A percentile compares a stretch with the other conserved stretches of the same genome.
Conservation (phyloP, 768 basidiomycete species). For the Tylopilus rubrobrunneus region DNA sequence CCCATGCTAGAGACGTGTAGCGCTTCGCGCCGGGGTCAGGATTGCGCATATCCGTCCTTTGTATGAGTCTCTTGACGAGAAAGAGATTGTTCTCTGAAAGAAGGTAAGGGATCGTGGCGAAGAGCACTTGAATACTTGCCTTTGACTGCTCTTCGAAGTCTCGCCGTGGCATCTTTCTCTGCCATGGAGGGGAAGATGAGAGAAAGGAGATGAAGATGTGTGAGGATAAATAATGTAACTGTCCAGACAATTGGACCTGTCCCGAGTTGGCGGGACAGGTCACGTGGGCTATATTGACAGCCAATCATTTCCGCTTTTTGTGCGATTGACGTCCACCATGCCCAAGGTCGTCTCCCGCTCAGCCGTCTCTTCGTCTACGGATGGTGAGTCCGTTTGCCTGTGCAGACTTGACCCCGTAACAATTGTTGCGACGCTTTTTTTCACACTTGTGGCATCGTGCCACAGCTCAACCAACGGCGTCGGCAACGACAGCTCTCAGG, state of each 20-base stretch:
- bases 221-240: conserved; percentile 17
- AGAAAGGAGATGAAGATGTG: conserved; percentile 16
- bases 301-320: not conserved
- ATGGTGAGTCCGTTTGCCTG: conserved; percentile 48
- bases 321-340: conserved; percentile 42
- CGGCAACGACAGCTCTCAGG: conserved; percentile 70
- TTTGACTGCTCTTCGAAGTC: conserved; percentile 78
- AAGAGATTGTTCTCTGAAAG: conserved; percentile 88
- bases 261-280: conserved; percentile 11
- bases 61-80: conserved; percentile 83
- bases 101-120: conserved; percentile 13
- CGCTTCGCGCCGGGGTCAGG: conserved; percentile 72
- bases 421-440: not conserved
- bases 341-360: conserved; percentile 91
- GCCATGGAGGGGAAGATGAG: conserved; percentile 51
- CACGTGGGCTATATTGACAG: conserved; percentile 24
- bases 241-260: conserved; percentile 23
- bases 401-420: not conserved
- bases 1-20: conserved; percentile 89
- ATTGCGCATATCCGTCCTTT: conserved; percentile 87
- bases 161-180: conserved; percentile 73
- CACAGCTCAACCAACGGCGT: conserved; percentile 73
- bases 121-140: conserved; percentile 37
- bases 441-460: conserved; percentile 1
- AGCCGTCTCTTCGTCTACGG: conserved; percentile 82